Conservation (phyloP, 345 rosid genomes). For the Gossypium mustelinum region DNA sequence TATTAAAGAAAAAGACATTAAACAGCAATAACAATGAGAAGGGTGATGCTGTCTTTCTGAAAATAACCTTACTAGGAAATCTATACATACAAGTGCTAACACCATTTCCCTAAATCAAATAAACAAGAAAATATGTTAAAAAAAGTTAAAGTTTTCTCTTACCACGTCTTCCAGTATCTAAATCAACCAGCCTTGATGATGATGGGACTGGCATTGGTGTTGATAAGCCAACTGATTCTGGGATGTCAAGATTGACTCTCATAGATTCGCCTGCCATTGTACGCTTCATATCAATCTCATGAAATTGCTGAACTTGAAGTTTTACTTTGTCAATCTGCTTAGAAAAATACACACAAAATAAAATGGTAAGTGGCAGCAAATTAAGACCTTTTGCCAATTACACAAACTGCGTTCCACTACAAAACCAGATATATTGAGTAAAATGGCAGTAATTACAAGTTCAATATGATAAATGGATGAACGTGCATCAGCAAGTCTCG, state of each 20-base stretch:
- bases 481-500: slow-evolving; percentile 78
- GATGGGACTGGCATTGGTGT: slow-evolving; percentile 45
- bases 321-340: slow-evolving; percentile 65
- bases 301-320: slow-evolving; percentile 43
- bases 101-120: neutral
- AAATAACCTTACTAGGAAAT: neutral
- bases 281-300: slow-evolving; percentile 42
- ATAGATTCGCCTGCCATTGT: slow-evolving; percentile 38
- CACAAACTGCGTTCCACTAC: neutral
- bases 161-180: slow-evolving; percentile 48
- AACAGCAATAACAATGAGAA: neutral
- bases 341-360: slow-evolving; percentile 12
- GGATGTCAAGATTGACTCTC: slow-evolving; percentile 70
- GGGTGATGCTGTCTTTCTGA: neutral
- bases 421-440: neutral
- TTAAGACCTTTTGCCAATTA: slow-evolving; percentile 1
- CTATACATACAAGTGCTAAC: neutral
- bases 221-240: slow-evolving; percentile 76
- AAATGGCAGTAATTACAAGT: slow-evolving; percentile 39
- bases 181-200: slow-evolving; percentile 53
- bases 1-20: neutral
- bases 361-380: neutral
- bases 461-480: slow-evolving; percentile 86
- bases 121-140: neutral
- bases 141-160: slow-evolving; percentile 42